These are phyloP conservation scores for Pythium periplocum DNA, from an alignment of 352 stramenopile species.

Conservation along the genomic window DNA sequence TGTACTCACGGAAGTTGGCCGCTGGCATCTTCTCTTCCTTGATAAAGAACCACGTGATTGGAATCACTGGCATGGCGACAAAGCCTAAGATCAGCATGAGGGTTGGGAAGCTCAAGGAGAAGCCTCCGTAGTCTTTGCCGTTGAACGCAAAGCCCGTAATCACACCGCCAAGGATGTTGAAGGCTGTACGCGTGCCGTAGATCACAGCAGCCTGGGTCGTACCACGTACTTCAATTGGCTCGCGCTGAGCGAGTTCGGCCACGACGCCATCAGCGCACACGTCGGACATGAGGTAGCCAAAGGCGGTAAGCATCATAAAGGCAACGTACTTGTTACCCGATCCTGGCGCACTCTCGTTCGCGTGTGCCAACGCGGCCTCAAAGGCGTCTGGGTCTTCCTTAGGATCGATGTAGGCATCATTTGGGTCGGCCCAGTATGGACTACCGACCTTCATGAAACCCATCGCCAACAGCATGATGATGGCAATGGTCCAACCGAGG, in stretches of 20 bases:
- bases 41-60: constrained; percentile 23
- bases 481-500: constrained; percentile 26
- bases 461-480: constrained; percentile 27
- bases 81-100: constrained; percentile 12
- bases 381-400: constrained; percentile 5
- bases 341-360: constrained; percentile 12
- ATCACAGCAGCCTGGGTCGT: constrained; percentile 30
- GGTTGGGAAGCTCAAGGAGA: constrained; percentile 11
- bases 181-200: constrained; percentile 27
- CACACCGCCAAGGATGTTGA: constrained; percentile 5
- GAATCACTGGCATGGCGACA: constrained; percentile 11
- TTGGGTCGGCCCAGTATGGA: constrained; percentile 19
- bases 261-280: constrained; percentile 57
- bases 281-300: constrained; percentile 76
- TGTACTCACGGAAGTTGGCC: constrained; percentile 13
- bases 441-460: constrained; percentile 15
- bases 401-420: constrained; percentile 5
- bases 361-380: neutral
- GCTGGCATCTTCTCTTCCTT: constrained; percentile 14
- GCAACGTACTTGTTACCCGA: constrained; percentile 49
- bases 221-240: constrained; percentile 33
- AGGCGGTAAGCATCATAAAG: constrained; percentile 62
- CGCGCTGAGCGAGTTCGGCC: constrained; percentile 33
- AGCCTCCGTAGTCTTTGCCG: constrained; percentile 15
- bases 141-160: constrained; percentile 16